Base-by-base conservation (phyloP, 192 early-diverging fungal genomes). In the Ambispora gerdemannii region DNA sequence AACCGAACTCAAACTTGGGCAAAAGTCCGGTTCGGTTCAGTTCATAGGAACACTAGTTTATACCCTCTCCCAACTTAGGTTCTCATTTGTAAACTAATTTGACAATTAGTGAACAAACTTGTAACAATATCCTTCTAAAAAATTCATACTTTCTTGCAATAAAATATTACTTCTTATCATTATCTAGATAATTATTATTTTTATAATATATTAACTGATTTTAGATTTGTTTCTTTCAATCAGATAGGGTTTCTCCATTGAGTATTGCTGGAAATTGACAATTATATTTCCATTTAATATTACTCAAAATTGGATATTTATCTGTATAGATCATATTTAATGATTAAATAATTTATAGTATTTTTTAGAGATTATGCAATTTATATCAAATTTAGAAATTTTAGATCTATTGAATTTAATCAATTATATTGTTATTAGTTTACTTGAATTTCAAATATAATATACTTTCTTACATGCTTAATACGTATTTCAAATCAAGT, bases 321-420 rank as follows among this genome's bases (percentile, higher is more conserved):
- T 56, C 53, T 56, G 53, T 56, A 56, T 56, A 56, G 53, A 56
- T 20, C 53, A 56, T 56, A 56, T 56, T 56, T 56, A 56, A 56
- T 20, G 6, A 56, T 56, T 56, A 56, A 56, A 20, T 56, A 27
- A 56, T 56, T 56, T 56, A 56, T 56, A 56, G 53, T 56, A 20
- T 56, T 24, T 56, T 56, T 56, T 8, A n/a, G 53, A 27, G 53
- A 56, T 56, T 56, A 56, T 56, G 27, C n/a, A 13, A 20, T 13
- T 56, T 56, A 56, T 56, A 56, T 56, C 53, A 20, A 56, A 56
- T 56, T 56, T 56, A 56, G 20, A 20, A 20, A 56, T n/a, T 56
- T 56, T 56, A 56, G 27, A 56, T 20, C 53, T 56, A 56, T 56
- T 56, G 6, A 20, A 56, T 56, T 56, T 56, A 56, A n/a, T 56